Percentiles rank a stretch among this genome's conserved stretches.
Conservation (phyloP, 371 early-diverging fungal genomes). For the Apophysomyces variabilis region DNA sequence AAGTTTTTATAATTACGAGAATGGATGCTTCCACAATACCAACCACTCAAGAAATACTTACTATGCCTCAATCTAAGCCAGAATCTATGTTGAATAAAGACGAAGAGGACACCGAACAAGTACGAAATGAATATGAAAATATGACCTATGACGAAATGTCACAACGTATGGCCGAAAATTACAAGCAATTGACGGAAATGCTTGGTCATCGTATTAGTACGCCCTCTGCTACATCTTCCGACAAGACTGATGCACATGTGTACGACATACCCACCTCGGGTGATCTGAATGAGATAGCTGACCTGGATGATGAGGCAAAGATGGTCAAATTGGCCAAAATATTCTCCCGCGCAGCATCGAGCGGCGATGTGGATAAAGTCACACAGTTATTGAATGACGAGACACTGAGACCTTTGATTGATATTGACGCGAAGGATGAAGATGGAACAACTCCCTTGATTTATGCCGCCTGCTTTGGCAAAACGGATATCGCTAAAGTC, state of each 20-base stretch:
- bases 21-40: constrained; percentile 9
- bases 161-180: constrained; percentile 46
- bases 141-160: constrained; percentile 55
- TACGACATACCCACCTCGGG: constrained; percentile 13
- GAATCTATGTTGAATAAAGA: constrained; percentile 13
- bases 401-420: constrained; percentile 55
- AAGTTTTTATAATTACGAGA: constrained; percentile 5
- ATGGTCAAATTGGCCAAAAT: constrained; percentile 52
- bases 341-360: constrained; percentile 72
- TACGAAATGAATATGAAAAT: constrained; percentile 45
- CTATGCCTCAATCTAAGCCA: constrained; percentile 13
- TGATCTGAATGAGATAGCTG: constrained; percentile 14
- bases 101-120: constrained; percentile 14
- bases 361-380: constrained; percentile 92
- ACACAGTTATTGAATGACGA: constrained; percentile 63
- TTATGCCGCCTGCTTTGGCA: constrained; percentile 91
- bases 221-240: constrained; percentile 19
- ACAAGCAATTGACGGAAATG: constrained; percentile 44
- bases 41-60: constrained; percentile 1
- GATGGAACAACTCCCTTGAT: constrained; percentile 87
- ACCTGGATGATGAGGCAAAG: constrained; percentile 48
- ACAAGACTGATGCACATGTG: constrained; percentile 3
- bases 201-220: constrained; percentile 26
- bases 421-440: constrained; percentile 81
- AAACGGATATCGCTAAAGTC: constrained; percentile 66